These are phyloP conservation scores for Alternaria incomplexa DNA, from an alignment of 2,329 filamentous ascomycete species.

Conservation along the genomic window DNA sequence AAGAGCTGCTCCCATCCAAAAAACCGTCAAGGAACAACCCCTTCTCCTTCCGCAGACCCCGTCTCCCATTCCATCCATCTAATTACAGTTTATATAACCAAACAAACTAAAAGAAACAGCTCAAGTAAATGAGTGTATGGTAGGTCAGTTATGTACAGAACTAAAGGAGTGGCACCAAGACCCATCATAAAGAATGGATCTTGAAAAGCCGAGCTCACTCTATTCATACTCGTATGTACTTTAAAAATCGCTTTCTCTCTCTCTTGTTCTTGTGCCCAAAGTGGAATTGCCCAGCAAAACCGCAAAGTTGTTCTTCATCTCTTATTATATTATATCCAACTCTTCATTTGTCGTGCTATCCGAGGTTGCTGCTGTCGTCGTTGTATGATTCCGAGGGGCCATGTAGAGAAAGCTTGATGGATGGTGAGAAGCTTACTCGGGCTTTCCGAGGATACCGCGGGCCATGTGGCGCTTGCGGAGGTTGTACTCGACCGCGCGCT, in stretches of 20 bases:
- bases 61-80: conserved; percentile 1
- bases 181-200: background rate
- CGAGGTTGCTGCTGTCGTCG: background rate
- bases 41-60: background rate
- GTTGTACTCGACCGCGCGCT: conserved; percentile 66
- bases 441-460: conserved; percentile 43
- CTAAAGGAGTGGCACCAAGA: background rate
- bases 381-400: background rate
- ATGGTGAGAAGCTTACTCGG: conserved; percentile 13
- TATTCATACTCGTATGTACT: background rate
- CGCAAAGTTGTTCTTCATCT: background rate
- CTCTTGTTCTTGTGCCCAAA: background rate
- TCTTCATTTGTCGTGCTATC: background rate
- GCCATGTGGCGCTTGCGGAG: conserved; percentile 48
- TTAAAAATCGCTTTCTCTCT: background rate
- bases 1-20: background rate
- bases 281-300: conserved; percentile 5
- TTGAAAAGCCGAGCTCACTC: background rate
- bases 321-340: background rate
- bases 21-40: background rate
- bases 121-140: conserved; percentile 11
- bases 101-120: background rate
- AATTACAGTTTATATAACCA: conserved; percentile 1
- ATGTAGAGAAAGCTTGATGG: background rate
- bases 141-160: conserved; percentile 7